Base-by-base conservation (phyloP, 768 basidiomycete species). In the Rhodotorula toruloides region DNA sequence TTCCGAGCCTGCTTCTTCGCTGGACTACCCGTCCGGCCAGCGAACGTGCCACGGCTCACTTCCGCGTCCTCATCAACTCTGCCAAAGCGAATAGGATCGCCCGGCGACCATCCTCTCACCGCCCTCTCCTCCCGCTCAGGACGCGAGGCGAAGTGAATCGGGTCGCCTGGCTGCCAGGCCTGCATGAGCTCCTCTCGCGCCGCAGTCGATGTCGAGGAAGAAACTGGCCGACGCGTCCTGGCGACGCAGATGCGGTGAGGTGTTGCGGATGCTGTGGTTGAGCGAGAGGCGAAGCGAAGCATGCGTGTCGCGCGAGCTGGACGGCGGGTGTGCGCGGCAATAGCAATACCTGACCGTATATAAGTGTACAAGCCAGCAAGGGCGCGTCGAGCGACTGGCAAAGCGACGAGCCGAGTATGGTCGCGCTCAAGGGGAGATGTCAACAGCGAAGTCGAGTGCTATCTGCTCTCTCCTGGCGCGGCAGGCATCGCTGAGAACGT, bases 391-490 rank as follows among this genome's bases (percentile, higher is more conserved):
- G 36, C 22, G 11, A 21, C 36, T 39, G 1, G n/a, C 94, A 7
- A 87, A 96, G 67, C 87, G 92, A 68, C 84, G 94, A 68, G 97
- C 97, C 94, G 87, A 89, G 25, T n/a, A 11, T 11, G 25, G 9
- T 25, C 44, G 44, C 13, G 44, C 25, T 22, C 44, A 6, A n/a
- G 13, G 21, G 25, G 73, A 61, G 54, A 54, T 54, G 37, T 54
- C 53, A 54, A 54, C 27, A 22, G 44, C 43, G 25, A 43, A 43
- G 17, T 39, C 31, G 29, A 52, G n/a, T n/a, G n/a, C n/a, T n/a
- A n/a, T n/a, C n/a, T n/a, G n/a, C n/a, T n/a, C n/a, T n/a, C n/a
- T n/a, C n/a, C n/a, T n/a, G n/a, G n/a, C n/a, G n/a, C n/a, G n/a
- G n/a, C n/a, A n/a, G n/a, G n/a, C n/a, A n/a, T n/a, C n/a, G n/a